Conservation (phyloP, 2,329 filamentous ascomycete genomes). For the Teratosphaeria destructans region DNA sequence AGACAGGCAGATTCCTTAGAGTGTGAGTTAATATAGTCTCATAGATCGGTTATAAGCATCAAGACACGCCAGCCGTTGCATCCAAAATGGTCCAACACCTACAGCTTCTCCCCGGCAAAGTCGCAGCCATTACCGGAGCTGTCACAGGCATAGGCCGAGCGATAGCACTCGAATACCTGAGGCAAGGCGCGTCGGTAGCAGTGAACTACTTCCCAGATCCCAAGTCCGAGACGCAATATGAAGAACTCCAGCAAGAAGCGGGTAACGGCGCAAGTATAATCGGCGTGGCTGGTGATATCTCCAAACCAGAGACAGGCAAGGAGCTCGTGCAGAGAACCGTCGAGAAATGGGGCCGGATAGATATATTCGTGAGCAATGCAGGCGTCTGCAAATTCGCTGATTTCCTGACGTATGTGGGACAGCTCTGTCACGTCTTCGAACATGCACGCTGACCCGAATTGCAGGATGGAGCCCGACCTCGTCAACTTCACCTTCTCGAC, state of each 20-base stretch:
- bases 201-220: constrained; percentile 64
- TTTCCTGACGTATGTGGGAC: constrained; percentile 53
- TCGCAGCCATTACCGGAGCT: constrained; percentile 77
- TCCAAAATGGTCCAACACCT: neutral
- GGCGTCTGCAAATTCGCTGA: constrained; percentile 82
- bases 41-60: neutral
- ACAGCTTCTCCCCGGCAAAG: constrained; percentile 57
- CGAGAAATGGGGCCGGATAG: constrained; percentile 42
- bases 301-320: constrained; percentile 59
- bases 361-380: constrained; percentile 77
- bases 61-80: neutral
- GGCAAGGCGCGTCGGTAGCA: constrained; percentile 66
- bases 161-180: constrained; percentile 68
- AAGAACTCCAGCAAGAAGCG: constrained; percentile 37
- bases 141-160: constrained; percentile 80
- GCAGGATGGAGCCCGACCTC: constrained; percentile 55
- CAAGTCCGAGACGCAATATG: constrained; percentile 38
- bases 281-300: constrained; percentile 66
- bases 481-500: constrained; percentile 63
- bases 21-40: neutral
- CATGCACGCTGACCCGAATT: neutral
- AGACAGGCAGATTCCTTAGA: neutral
- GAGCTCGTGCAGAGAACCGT: constrained; percentile 59
- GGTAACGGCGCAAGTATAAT: constrained; percentile 39
- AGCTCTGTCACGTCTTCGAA: neutral